Percentiles rank a stretch among this genome's conserved stretches.
Conservation (phyloP, 441 rosid genomes). For the Gossypium aridum region DNA sequence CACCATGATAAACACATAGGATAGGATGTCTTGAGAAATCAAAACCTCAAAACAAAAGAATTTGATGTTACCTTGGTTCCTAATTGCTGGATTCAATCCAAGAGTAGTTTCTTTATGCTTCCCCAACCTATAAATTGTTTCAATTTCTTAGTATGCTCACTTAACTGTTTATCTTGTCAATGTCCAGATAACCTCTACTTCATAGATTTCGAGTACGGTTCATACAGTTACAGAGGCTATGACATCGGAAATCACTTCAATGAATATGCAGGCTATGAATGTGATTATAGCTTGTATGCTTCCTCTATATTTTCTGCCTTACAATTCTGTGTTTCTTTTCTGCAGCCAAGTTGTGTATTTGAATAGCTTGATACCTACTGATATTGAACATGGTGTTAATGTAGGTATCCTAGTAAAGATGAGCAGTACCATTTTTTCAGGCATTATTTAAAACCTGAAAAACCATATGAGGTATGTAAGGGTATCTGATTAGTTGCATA, state of each 20-base stretch:
- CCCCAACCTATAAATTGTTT: conserved; percentile 2
- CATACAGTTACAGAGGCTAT: conserved; percentile 89
- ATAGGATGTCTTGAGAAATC: neutral
- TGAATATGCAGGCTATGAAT: conserved; percentile 95
- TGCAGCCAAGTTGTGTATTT: neutral
- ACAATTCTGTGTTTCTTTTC: conserved; percentile 4
- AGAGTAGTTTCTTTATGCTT: neutral
- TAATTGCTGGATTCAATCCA: neutral
- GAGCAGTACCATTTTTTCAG: conserved; percentile 83
- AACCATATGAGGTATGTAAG: conserved; percentile 58
- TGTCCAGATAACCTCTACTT: conserved; percentile 72
- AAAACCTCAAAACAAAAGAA: neutral
- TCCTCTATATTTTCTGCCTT: conserved; percentile 10
- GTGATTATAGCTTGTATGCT: conserved; percentile 80
- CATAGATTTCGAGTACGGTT: conserved; percentile 97
- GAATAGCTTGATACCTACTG: neutral
- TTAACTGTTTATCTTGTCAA: conserved; percentile 20
- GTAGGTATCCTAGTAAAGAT: conserved; percentile 77
- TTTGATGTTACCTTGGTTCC: neutral
- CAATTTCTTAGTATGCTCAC: conserved; percentile 13
- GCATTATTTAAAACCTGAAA: conserved; percentile 73
- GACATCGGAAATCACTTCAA: conserved; percentile 97
- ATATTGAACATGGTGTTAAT: conserved; percentile 20
- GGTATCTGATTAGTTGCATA: neutral
- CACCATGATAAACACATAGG: neutral